These are phyloP conservation scores for Chaetomidium leptoderma DNA, from an alignment of 495 filamentous ascomycete species.

Conservation along the genomic window DNA sequence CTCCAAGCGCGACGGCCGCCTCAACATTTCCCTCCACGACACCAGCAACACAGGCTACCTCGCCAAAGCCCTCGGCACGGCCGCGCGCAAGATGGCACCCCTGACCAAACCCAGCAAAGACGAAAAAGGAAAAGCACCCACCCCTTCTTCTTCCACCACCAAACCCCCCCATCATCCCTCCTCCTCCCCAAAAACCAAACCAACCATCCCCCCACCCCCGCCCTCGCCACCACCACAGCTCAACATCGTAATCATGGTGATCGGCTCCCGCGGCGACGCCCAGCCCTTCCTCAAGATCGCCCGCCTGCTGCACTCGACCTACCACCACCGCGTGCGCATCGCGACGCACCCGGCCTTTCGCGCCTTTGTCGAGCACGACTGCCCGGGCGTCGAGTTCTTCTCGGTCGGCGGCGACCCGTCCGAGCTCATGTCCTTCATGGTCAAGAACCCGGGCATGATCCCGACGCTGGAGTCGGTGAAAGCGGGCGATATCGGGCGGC, in stretches of 20 bases:
- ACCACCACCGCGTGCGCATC: conserved; percentile 71
- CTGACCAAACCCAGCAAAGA: conserved; percentile 15
- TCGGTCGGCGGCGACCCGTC: conserved; percentile 73
- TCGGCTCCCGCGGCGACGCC: conserved; percentile 74
- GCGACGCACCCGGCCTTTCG: conserved; percentile 73
- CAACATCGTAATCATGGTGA: conserved; percentile 76
- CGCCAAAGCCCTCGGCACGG: conserved; percentile 62
- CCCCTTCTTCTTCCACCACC: background rate
- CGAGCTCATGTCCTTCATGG: conserved; percentile 83
- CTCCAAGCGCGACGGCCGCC: conserved; percentile 62
- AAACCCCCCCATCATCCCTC: background rate
- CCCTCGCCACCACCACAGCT: conserved; percentile 30
- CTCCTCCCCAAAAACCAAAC: background rate
- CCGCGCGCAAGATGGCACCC: conserved; percentile 40
- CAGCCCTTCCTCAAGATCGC: conserved; percentile 72
- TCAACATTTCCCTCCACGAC: conserved; percentile 67
- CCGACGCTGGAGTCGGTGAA: conserved; percentile 63
- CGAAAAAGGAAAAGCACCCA: background rate
- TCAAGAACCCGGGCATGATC: conserved; percentile 77
- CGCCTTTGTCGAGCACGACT: conserved; percentile 60
- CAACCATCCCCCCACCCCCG: background rate
- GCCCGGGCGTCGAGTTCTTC: conserved; percentile 68
- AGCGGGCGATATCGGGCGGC: conserved; percentile 61
- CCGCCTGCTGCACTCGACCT: conserved; percentile 54
- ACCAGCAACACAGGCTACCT: conserved; percentile 61